Percentiles rank a stretch among this genome's conserved stretches.
phyloP scores from a whole-genome alignment of 495 filamentous ascomycete species.

The Annulohypoxylon bovei region DNA sequence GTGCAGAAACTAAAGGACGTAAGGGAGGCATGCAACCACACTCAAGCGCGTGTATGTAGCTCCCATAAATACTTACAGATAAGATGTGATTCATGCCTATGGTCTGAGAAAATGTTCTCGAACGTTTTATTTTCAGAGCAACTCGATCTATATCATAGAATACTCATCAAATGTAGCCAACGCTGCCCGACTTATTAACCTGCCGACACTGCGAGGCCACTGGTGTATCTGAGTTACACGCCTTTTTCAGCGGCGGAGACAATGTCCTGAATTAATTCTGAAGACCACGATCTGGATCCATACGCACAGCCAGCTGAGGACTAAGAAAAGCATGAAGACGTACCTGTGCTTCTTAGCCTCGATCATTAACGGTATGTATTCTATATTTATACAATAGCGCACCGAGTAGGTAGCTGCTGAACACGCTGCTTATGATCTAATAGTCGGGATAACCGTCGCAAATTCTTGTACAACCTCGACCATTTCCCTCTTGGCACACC shows the following conservation, averaged over 20 bases:
- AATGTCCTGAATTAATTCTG: background rate
- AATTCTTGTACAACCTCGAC: constrained; percentile 23
- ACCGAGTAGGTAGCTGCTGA: background rate
- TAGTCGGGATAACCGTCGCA: constrained; percentile 11
- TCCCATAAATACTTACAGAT: background rate
- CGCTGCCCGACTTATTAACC: background rate
- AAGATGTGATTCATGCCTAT: constrained; percentile 3
- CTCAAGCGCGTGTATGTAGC: background rate
- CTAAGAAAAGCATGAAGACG: constrained; percentile 10
- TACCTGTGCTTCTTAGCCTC: background rate
- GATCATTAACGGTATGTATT: background rate
- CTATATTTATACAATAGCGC: background rate
- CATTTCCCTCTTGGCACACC: background rate
- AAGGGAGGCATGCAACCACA: constrained; percentile 9
- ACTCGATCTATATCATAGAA: background rate
- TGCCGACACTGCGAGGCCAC: background rate
- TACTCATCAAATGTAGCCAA: background rate
- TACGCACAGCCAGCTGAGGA: background rate
- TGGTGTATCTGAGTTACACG: background rate
- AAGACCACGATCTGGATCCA: background rate
- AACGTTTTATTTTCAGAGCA: background rate
- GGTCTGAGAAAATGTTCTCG: background rate
- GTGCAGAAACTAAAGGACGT: constrained; percentile 1
- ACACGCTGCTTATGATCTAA: background rate
- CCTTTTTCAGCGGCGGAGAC: background rate